Evolutionary conservation across 805 yeast species (phyloP), one percentile per base, ranked within the genome.

Genomic region (Nakazawaea laoshanensis): DNA sequence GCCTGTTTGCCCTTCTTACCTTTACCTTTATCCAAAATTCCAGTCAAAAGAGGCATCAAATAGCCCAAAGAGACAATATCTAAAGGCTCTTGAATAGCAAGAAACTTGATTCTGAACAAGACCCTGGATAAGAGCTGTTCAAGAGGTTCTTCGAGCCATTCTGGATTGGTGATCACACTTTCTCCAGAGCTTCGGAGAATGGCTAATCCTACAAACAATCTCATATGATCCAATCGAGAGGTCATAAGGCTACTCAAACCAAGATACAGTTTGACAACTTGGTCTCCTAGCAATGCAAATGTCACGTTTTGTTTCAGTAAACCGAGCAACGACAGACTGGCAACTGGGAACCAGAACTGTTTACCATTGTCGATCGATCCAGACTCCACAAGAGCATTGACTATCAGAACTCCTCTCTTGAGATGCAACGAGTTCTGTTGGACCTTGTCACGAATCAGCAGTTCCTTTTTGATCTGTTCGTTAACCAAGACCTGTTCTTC

Each of bases 61-160:
- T 83, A 92, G 26, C 79, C 72, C 45, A 88, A 61, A 2, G 89
- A 70, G 21, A 75, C 55, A 2, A 75, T 54, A 44, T 83, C 88
- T 34, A 88, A 66, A 2, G 84, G 76, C 19, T 70, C 62, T 46
- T 84, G 86, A 45, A 79, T 87, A 10, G 86, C 67, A 10, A 81
- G 60, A 44, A 86, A 71, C 45, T 86, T 83, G 39, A 85, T 59
- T 52, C 81, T 69, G 63, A 81, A 89, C 29, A 89, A 60, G 19
- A 85, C 72, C 34, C 88, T 70, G 1, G 85, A 62, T 6, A 78
- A 52, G 27, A 78, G 49, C 5, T 70, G 74, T 7, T 63, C 47
- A 5, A 79, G 42, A 4, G 77, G 70, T 42, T 74, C 83, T 17
- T 27, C n/a, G 21, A 6, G 20, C 19, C 21, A 27, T 17, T 5